phyloP scores from a whole-genome alignment of 208 protist genomes.

The Crithidia brevicula region DNA sequence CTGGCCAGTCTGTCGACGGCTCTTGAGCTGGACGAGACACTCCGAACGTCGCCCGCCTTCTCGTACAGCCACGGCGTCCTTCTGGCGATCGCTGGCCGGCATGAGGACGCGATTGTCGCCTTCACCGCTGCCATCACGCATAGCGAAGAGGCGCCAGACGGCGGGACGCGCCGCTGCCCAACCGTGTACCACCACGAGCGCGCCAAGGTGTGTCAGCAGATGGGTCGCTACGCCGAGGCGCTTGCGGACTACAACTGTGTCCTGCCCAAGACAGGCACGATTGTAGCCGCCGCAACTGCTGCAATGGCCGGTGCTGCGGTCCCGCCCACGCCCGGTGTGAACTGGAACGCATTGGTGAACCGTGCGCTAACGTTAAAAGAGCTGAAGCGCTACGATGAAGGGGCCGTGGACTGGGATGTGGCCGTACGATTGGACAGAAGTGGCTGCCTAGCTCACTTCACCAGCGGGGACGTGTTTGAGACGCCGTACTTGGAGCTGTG shows the following conservation, averaged over 20 bases:
- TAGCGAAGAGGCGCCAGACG: constrained; percentile 2
- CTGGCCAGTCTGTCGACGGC: constrained; percentile 66
- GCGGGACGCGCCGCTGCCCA: not conserved
- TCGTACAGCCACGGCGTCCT: constrained; percentile 61
- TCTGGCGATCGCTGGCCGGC: constrained; percentile 31
- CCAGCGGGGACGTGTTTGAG: constrained; percentile 66
- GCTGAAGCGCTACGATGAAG: constrained; percentile 67
- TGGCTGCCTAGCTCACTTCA: constrained; percentile 48
- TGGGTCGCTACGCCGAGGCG: constrained; percentile 54
- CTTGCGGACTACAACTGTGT: constrained; percentile 84
- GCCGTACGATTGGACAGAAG: constrained; percentile 56
- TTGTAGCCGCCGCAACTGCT: not conserved
- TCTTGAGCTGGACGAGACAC: constrained; percentile 36
- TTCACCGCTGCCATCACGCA: constrained; percentile 60
- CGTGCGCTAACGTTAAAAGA: constrained; percentile 87
- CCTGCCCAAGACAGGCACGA: constrained; percentile 20
- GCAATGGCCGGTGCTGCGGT: not conserved
- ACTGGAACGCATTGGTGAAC: constrained; percentile 74
- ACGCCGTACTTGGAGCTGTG: constrained; percentile 66
- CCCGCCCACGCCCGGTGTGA: not conserved
- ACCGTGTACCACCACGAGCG: constrained; percentile 76
- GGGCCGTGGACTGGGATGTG: constrained; percentile 86
- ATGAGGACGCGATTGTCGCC: constrained; percentile 43
- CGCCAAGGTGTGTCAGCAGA: constrained; percentile 81
- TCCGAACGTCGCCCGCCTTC: constrained; percentile 41